Percentiles rank a stretch among this genome's conserved stretches.
Evolutionary conservation across 306 rosid genomes (phyloP).

Genomic region (Fagus crenata): DNA sequence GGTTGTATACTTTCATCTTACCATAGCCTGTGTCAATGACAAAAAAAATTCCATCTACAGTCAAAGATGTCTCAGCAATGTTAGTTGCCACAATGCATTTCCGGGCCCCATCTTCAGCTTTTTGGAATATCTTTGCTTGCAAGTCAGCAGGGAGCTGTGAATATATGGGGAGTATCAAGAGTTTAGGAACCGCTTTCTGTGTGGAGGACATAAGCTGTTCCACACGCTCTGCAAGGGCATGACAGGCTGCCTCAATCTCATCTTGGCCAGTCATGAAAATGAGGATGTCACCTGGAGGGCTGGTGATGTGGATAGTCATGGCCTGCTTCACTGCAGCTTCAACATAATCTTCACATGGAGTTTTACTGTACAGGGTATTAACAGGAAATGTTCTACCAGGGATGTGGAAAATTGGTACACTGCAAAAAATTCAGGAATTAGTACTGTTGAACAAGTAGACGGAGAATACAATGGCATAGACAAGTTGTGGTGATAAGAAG

Average conservation of each 20-base stretch:
- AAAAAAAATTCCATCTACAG: conserved; percentile 90
- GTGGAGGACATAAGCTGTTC: conserved; percentile 79
- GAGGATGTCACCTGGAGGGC: conserved; percentile 95
- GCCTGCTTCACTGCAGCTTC: conserved; percentile 99
- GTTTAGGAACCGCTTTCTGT: conserved; percentile 77
- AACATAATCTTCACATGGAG: conserved; percentile 94
- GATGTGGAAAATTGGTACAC: conserved; percentile 85
- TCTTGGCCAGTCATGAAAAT: conserved; percentile 99
- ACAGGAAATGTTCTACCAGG: conserved; percentile 99
- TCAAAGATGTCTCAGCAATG: conserved; percentile 95
- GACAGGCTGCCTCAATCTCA: conserved; percentile 99
- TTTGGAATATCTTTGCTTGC: conserved; percentile 95
- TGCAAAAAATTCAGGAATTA: conserved; percentile 44
- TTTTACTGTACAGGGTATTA: conserved; percentile 75
- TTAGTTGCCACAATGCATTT: conserved; percentile 97
- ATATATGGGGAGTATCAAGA: conserved; percentile 91
- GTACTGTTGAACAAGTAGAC: conserved; percentile 22
- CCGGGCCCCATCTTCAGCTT: conserved; percentile 96
- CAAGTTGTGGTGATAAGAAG: conserved; percentile 7
- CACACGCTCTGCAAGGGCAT: conserved; percentile 85
- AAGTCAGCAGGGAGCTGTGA: conserved; percentile 98
- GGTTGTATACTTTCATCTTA: conserved; percentile 97
- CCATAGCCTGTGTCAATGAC: conserved; percentile 97
- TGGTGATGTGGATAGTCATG: conserved; percentile 95
- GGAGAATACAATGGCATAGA: background rate